These are phyloP conservation scores for Spizellomyces punctatus DNA, from an alignment of 192 early-diverging fungal genomes.

Conservation along the genomic window DNA sequence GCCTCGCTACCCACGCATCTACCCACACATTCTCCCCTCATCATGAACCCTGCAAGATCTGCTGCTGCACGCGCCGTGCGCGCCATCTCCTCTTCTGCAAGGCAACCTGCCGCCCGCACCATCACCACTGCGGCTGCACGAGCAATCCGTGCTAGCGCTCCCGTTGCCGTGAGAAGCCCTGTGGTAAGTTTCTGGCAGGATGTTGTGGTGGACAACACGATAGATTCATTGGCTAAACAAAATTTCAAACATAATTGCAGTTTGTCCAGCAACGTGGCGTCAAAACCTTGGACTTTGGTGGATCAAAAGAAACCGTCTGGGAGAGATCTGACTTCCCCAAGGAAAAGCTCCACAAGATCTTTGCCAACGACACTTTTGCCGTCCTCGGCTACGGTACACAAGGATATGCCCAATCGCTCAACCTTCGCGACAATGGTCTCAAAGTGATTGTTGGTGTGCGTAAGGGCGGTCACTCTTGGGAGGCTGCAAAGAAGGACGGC, in stretches of 20 bases:
- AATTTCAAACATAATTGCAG: too few relatives aligned
- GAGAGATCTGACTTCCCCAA: constrained; percentile 93
- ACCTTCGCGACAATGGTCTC: constrained; percentile 93
- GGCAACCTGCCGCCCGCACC: neutral
- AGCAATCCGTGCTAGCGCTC: neutral
- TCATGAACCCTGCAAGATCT: constrained; percentile 27
- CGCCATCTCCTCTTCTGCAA: neutral
- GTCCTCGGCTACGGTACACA: constrained; percentile 95
- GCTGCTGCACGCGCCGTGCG: neutral
- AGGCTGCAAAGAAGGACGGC: constrained; percentile 89
- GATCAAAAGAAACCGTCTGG: constrained; percentile 87
- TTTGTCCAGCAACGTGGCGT: constrained; percentile 60
- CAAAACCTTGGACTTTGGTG: constrained; percentile 95
- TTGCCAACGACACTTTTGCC: constrained; percentile 91
- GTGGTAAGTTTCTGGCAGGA: neutral
- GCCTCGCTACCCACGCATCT: too few relatives aligned
- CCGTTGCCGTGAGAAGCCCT: constrained; percentile 1
- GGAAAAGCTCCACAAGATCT: constrained; percentile 87
- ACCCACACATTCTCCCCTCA: neutral
- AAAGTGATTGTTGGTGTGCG: constrained; percentile 95
- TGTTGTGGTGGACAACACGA: neutral
- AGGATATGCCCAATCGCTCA: constrained; percentile 91
- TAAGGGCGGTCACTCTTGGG: constrained; percentile 86
- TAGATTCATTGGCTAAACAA: too few relatives aligned
- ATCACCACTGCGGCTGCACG: constrained; percentile 6